These are phyloP conservation scores for Talaromyces sp. DNA, from an alignment of 2,329 filamentous ascomycete genomes.

Conservation along the genomic window DNA sequence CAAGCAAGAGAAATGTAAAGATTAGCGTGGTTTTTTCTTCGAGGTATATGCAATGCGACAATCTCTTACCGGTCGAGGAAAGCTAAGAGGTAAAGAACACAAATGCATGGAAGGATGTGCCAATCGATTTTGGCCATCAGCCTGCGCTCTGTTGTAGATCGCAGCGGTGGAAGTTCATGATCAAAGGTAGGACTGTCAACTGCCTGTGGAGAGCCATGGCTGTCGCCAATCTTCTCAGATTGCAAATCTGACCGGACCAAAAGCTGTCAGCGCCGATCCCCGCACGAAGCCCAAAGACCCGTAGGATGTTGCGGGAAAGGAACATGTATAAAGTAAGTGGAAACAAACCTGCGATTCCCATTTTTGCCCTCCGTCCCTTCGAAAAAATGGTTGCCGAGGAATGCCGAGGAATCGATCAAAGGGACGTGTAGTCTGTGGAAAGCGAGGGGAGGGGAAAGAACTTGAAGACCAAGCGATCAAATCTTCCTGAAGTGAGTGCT, in stretches of 20 bases:
- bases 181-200: constrained; percentile 5
- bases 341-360: background rate
- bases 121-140: constrained; percentile 72
- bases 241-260: constrained; percentile 8
- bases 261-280: constrained; percentile 13
- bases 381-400: too few species aligned
- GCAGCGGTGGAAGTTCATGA: constrained; percentile 34
- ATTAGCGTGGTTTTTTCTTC: constrained; percentile 6
- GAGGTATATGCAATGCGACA: background rate
- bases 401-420: too few species aligned
- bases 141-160: constrained; percentile 56
- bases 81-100: constrained; percentile 70
- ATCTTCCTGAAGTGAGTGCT: background rate
- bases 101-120: constrained; percentile 71
- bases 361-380: too few species aligned
- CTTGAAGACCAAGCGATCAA: too few species aligned
- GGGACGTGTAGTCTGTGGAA: too few species aligned
- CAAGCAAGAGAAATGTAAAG: background rate
- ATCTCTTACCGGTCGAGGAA: constrained; percentile 59
- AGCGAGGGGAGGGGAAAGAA: too few species aligned
- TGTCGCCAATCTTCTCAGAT: constrained; percentile 23
- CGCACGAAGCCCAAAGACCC: background rate
- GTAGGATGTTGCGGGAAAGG: background rate
- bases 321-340: background rate
- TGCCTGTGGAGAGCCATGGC: constrained; percentile 18